Conservation (phyloP, 805 yeast genomes). For the Priceomyces haplophilus region DNA sequence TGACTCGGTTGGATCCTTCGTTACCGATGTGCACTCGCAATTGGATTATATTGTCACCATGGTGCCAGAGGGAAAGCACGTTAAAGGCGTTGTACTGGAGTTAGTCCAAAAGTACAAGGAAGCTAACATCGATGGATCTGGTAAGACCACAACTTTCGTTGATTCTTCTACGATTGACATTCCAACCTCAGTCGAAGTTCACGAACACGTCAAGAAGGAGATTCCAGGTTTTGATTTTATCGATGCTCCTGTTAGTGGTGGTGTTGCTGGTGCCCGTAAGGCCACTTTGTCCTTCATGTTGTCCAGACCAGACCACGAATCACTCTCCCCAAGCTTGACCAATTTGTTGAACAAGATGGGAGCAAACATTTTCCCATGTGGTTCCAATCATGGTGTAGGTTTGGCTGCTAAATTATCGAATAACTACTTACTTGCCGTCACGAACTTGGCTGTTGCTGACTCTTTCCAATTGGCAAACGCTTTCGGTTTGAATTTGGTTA, state of each 20-base stretch:
- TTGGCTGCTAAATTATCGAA: conserved; percentile 54
- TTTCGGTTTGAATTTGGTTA: conserved; percentile 44
- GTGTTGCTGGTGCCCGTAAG: conserved; percentile 51
- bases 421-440: conserved; percentile 51
- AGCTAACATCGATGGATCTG: conserved; percentile 6
- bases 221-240: conserved; percentile 42
- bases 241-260: conserved; percentile 58
- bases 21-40: conserved; percentile 26
- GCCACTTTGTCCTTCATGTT: conserved; percentile 54
- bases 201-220: conserved; percentile 28
- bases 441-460: conserved; percentile 54
- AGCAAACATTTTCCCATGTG: conserved; percentile 46
- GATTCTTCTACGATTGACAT: conserved; percentile 55
- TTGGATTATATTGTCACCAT: conserved; percentile 46
- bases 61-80: conserved; percentile 56
- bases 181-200: conserved; percentile 42
- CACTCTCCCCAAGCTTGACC: conserved; percentile 29
- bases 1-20: conserved; percentile 23
- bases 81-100: conserved; percentile 37
- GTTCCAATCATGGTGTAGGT: conserved; percentile 47
- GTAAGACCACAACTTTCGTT: conserved; percentile 31
- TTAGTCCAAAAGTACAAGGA: conserved; percentile 32
- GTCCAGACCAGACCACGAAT: conserved; percentile 30
- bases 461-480: conserved; percentile 52
- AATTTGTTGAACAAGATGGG: conserved; percentile 44